Evolutionary conservation across 352 stramenopile genomes (phyloP).

Genomic region (Pythium dissimile): DNA sequence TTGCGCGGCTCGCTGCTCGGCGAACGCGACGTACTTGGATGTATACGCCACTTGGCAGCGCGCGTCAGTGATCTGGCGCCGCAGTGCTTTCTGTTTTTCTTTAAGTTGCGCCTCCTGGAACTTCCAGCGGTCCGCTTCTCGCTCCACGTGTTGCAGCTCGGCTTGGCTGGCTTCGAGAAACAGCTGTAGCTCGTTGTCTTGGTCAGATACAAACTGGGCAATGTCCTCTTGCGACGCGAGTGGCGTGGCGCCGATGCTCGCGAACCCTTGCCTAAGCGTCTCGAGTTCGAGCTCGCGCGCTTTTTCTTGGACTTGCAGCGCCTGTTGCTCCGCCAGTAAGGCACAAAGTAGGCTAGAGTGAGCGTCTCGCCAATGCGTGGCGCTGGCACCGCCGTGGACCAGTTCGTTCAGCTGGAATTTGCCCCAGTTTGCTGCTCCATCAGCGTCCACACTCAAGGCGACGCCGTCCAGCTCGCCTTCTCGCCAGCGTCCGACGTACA

Average conservation of each 20-base stretch:
- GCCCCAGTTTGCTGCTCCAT: constrained; percentile 21
- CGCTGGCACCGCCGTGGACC: neutral
- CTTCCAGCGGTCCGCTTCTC: constrained; percentile 28
- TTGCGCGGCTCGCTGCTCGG: constrained; percentile 30
- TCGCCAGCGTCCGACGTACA: constrained; percentile 42
- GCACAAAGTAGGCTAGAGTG: constrained; percentile 30
- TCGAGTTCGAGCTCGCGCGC: constrained; percentile 33
- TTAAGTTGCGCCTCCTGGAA: constrained; percentile 43
- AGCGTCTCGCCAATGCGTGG: neutral
- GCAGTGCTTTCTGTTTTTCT: constrained; percentile 48
- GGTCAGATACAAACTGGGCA: constrained; percentile 25
- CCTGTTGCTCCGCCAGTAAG: constrained; percentile 35
- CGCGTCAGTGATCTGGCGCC: constrained; percentile 31
- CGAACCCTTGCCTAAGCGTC: constrained; percentile 28
- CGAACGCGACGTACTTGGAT: constrained; percentile 33
- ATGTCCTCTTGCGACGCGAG: constrained; percentile 29
- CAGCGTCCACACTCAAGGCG: constrained; percentile 32
- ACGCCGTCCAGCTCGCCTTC: constrained; percentile 35
- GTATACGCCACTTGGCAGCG: constrained; percentile 31
- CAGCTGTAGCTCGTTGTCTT: constrained; percentile 23
- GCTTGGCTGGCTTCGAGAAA: constrained; percentile 31
- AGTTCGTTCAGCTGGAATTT: constrained; percentile 26
- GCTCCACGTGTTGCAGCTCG: constrained; percentile 24
- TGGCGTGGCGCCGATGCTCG: constrained; percentile 24
- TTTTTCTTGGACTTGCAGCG: constrained; percentile 32